A percentile compares a stretch with the other conserved stretches of the same genome.
Evolutionary conservation across 2,329 filamentous ascomycete genomes (phyloP).

Genomic region (Penicillium sclerotiorum): DNA sequence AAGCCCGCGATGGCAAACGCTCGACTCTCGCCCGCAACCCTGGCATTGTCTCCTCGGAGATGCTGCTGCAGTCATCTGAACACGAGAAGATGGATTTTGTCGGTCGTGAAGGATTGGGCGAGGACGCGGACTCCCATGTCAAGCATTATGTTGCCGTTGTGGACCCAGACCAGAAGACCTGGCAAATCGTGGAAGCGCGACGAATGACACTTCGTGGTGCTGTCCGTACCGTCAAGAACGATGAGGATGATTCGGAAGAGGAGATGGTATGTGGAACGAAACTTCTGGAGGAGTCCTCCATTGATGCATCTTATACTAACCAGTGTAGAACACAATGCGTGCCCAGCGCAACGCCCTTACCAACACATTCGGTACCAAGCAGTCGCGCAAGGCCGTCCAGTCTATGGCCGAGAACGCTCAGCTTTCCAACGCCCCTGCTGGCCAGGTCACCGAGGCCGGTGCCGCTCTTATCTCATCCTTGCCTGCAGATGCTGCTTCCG

Average conservation of each 20-base stretch:
- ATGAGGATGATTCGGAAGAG: constrained; percentile 35
- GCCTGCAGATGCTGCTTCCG: constrained; percentile 36
- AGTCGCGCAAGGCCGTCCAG: constrained; percentile 52
- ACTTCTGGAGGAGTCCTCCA: too few relatives aligned
- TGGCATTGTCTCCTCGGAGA: constrained; percentile 47
- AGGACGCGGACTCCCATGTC: constrained; percentile 54
- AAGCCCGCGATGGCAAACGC: constrained; percentile 49
- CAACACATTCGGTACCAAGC: constrained; percentile 54
- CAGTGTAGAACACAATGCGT: constrained; percentile 39
- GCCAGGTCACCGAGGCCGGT: constrained; percentile 42
- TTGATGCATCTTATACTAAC: constrained; percentile 12
- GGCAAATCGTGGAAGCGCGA: constrained; percentile 58
- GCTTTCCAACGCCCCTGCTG: constrained; percentile 42
- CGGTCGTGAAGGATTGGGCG: constrained; percentile 51
- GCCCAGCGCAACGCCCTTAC: constrained; percentile 47
- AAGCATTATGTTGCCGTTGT: constrained; percentile 65
- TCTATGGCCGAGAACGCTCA: constrained; percentile 52
- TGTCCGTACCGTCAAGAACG: constrained; percentile 35
- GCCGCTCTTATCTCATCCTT: constrained; percentile 48
- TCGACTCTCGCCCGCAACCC: constrained; percentile 36
- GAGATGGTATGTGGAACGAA: constrained; percentile 28
- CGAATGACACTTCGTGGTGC: constrained; percentile 58
- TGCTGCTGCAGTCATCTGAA: constrained; percentile 63
- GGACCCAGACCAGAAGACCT: constrained; percentile 55
- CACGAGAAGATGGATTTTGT: constrained; percentile 64